phyloP scores from a whole-genome alignment of 208 protist genomes.

The Leishmania aethiopica region DNA sequence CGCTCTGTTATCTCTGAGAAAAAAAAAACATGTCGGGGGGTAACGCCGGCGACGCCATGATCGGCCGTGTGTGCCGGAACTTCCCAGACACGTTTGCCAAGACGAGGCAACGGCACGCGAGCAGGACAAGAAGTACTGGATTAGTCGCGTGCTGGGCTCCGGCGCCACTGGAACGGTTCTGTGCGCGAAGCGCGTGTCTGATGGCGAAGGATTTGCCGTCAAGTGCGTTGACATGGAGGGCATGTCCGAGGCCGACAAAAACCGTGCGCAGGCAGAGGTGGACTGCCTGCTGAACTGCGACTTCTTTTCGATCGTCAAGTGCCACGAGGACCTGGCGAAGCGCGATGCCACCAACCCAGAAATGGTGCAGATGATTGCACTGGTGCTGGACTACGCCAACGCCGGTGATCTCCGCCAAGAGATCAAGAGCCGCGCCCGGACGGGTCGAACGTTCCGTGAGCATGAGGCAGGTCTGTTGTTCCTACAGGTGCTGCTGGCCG shows the following conservation, averaged over 20 bases:
- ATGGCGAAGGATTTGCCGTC: slow-evolving; percentile 59
- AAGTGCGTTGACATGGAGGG: slow-evolving; percentile 77
- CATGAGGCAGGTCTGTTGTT: slow-evolving; percentile 76
- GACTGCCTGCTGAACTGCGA: slow-evolving; percentile 75
- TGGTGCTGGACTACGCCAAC: slow-evolving; percentile 87
- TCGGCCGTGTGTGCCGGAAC: slow-evolving; percentile 59
- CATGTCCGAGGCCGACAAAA: slow-evolving; percentile 82
- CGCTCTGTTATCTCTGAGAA: neutral
- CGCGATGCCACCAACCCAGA: slow-evolving; percentile 51
- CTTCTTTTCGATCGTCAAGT: slow-evolving; percentile 86
- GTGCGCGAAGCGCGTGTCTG: slow-evolving; percentile 59
- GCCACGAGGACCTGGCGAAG: slow-evolving; percentile 73
- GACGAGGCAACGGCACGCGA: slow-evolving; percentile 70
- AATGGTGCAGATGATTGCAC: slow-evolving; percentile 63
- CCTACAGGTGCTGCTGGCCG: slow-evolving; percentile 72
- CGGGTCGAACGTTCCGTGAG: slow-evolving; percentile 51
- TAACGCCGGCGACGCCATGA: slow-evolving; percentile 66
- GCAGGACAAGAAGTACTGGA: slow-evolving; percentile 76
- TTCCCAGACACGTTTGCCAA: slow-evolving; percentile 70
- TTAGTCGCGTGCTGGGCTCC: slow-evolving; percentile 72
- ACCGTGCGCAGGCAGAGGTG: slow-evolving; percentile 65
- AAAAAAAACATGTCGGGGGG: slow-evolving; percentile 41
- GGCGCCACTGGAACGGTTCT: slow-evolving; percentile 64
- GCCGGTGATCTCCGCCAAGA: slow-evolving; percentile 82
- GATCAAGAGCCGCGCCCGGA: slow-evolving; percentile 61